Conservation (phyloP, 1,284 basidiomycete genomes). For the Rhizoctonia solani region DNA sequence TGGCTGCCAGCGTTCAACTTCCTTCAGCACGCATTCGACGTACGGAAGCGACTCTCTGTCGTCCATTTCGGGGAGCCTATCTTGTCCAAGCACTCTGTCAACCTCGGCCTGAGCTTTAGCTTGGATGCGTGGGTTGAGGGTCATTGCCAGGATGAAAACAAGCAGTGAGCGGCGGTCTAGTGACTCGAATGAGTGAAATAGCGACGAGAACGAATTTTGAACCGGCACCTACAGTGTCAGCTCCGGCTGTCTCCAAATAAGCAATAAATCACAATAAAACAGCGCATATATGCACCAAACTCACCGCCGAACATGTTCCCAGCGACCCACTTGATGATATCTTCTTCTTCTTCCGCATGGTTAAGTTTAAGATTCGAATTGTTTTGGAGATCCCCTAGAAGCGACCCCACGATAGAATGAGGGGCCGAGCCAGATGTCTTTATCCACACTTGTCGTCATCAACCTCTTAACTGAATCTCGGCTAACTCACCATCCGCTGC, state of each 20-base stretch:
- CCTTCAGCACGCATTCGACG: constrained; percentile 14
- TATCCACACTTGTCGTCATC: not conserved
- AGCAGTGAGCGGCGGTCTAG: constrained; percentile 20
- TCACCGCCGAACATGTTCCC: constrained; percentile 8
- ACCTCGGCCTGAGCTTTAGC: constrained; percentile 41
- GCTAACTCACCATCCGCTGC: not conserved
- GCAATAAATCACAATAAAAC: not conserved
- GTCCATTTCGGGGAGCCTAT: constrained; percentile 10
- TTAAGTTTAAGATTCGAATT: not conserved
- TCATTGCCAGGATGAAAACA: constrained; percentile 36
- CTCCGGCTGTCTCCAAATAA: not conserved
- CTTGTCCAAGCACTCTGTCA: constrained; percentile 39
- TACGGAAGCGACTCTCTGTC: constrained; percentile 7
- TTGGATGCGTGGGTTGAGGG: constrained; percentile 39
- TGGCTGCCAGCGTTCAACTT: constrained; percentile 17
- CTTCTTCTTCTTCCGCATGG: not conserved
- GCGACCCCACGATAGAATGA: constrained; percentile 1
- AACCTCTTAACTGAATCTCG: too few species aligned
- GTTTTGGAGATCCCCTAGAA: not conserved
- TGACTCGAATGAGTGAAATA: not conserved
- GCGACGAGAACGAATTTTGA: too few species aligned
- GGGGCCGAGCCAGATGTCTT: not conserved
- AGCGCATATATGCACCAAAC: not conserved
- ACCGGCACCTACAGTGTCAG: constrained; percentile 8
- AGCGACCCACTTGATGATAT: constrained; percentile 20